Evolutionary conservation across 1,284 basidiomycete species (phyloP), one percentile per base, ranked within the genome.

Genomic region (Neonothopanus nambi): DNA sequence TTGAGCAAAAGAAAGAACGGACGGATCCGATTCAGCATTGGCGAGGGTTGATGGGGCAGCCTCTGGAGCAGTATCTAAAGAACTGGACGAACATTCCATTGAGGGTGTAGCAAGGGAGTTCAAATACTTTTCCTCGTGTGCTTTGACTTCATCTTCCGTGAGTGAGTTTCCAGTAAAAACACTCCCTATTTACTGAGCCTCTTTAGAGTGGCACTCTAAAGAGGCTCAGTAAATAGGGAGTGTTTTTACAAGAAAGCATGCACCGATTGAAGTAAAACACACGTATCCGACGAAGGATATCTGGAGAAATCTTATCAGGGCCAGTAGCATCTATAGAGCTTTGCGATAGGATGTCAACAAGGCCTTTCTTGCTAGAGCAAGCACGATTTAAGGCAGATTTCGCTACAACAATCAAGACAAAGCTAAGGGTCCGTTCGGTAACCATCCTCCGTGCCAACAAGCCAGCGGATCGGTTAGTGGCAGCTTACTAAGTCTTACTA

Each of bases 251-350:
- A 74, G 75, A 7, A 60, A 62, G n/a, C 57, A 55, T 74, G 52
- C 61, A 85, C 87, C 78, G 77, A 62, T 87, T 87, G 69, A 87
- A 90, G 67, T 88, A 90, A 65, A 87, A 90, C 0, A 89, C 74
- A 23, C 79, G 73, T 3, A 82, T 80, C 37, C 75, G 76, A 5
- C 78, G 72, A 37, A 83, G 51, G 20, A 82, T 68, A 23, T 80
- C 75, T 11, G 78, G 74, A 55, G 28, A 38, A 26, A 52, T 13
- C 15, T 66, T 69, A 30, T 76, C 72, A n/a, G 72, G 72, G 4
- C 72, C 65, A 0, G 75, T 59, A 35, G 67, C 68, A 12, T 70
- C 65, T 18, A 78, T 58, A 3, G 70, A 66, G 13, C 72, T 73
- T 24, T 71, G 73, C 4, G 74, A 65, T 8, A 84, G 54, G 37